These are phyloP conservation scores for Agastache rugosa DNA, from an alignment of 257 asterid species.

Conservation along the genomic window DNA sequence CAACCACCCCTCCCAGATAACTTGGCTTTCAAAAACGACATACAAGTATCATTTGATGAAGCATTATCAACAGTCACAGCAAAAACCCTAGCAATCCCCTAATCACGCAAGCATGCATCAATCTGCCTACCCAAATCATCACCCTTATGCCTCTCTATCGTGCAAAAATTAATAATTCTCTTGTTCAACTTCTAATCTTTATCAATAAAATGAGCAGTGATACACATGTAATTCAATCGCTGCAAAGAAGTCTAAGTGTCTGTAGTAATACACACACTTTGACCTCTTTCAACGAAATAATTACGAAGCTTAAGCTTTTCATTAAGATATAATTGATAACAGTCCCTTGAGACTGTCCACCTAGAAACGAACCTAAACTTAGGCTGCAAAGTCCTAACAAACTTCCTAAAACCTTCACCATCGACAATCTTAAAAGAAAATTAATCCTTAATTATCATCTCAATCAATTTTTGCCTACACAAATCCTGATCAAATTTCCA, in stretches of 20 bases:
- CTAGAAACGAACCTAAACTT: neutral
- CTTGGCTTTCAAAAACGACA: neutral
- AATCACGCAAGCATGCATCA: neutral
- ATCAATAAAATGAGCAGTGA: neutral
- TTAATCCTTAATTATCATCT: neutral
- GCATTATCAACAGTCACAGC: neutral
- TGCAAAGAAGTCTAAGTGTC: neutral
- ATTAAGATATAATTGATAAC: neutral
- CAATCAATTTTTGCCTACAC: neutral
- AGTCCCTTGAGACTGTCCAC: neutral
- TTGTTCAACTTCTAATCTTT: neutral
- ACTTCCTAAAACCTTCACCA: neutral
- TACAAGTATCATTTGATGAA: neutral
- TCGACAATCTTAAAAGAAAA: neutral
- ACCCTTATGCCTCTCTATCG: neutral
- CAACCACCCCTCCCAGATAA: neutral
- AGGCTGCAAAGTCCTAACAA: neutral
- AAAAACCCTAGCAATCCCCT: neutral
- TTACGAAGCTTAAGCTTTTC: neutral
- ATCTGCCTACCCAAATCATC: neutral
- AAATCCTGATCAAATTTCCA: too few relatives aligned
- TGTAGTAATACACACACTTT: neutral
- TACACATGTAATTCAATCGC: neutral
- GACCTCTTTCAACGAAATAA: neutral
- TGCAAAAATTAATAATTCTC: too few relatives aligned